Evolutionary conservation across 306 rosid species (phyloP).

Genomic region (Albizia julibrissin): DNA sequence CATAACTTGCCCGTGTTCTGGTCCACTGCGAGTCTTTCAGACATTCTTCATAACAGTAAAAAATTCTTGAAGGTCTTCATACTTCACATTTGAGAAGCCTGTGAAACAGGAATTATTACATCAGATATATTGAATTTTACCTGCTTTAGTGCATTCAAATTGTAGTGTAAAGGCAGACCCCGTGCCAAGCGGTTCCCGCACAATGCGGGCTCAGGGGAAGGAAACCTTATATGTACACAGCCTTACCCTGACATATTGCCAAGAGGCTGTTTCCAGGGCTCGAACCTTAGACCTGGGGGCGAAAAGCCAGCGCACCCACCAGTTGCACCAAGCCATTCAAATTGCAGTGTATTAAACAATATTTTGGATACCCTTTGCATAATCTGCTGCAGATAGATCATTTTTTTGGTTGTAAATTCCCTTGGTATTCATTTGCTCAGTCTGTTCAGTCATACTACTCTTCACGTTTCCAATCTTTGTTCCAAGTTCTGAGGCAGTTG

Average conservation of each 20-base stretch:
- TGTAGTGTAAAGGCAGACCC: too few species aligned
- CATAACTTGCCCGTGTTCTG: background rate
- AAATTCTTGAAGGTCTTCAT: constrained; percentile 47
- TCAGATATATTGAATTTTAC: constrained; percentile 15
- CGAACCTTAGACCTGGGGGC: too few species aligned
- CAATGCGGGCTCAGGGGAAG: too few species aligned
- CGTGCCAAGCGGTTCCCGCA: too few species aligned
- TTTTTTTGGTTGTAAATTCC: constrained; percentile 32
- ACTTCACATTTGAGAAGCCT: constrained; percentile 57
- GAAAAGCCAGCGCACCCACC: too few species aligned
- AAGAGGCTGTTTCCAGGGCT: too few species aligned
- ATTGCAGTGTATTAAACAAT: constrained; percentile 25
- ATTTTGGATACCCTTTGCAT: constrained; percentile 45
- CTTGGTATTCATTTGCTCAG: constrained; percentile 37
- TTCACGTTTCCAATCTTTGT: constrained; percentile 39
- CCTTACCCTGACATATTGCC: too few species aligned
- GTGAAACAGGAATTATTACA: constrained; percentile 32
- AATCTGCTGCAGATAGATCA: constrained; percentile 39
- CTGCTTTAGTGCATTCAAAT: constrained; percentile 15
- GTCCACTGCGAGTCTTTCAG: constrained; percentile 30
- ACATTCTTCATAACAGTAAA: constrained; percentile 41
- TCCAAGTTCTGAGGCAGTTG: constrained; percentile 62
- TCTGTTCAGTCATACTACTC: constrained; percentile 45
- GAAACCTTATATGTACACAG: too few species aligned
- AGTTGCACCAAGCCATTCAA: too few species aligned